Evolutionary conservation across 2,329 filamentous ascomycete species (phyloP), one percentile per base, ranked within the genome.

Genomic region (Volutella citrinella): DNA sequence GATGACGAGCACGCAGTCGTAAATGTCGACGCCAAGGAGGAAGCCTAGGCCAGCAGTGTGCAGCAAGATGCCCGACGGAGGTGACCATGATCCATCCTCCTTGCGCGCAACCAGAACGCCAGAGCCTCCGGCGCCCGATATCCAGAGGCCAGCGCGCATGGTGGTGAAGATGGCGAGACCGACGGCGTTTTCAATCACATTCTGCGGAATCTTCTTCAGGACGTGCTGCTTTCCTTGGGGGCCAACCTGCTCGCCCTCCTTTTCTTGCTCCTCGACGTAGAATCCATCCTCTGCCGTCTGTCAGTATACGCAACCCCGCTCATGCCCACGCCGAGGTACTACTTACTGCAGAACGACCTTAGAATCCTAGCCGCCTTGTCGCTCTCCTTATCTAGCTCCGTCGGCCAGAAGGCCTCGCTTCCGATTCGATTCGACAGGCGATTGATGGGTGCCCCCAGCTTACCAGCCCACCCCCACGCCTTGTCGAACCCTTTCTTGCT

Each of bases 361-460:
- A 95, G 60, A 24, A 95, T 95, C 12, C 87, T 72, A 15, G 88
- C 88, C 1, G 87, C 87, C 66, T 95, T 95, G 60, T 95, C 87
- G 50, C 83, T 84, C 66, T 95, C 89, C 58, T 87, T 87, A 54
- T 95, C 88, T 47, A 95, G 69, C 1, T 82, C 83, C 31, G 83
- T 87, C 3, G 89, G 88, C 82, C 88, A 87, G 59, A 95, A 95
- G 5, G 86, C 83, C 61, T 95, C 88, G 22, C 63, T 64, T 17
- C 88, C 88, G 30, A 94, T 72, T 57, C 83, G 86, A 64, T 94
- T 89, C 16, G 83, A 86, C 11, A 94, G 60, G 29, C 75, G 76
- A 55, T 95, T 95, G 51, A 94, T 78, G 2, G 88, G 87, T 3
- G 75, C 78, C 12, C 85, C 84, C 10, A 70, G 67, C 51, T 72